phyloP scores from a whole-genome alignment of 768 basidiomycete genomes.

The Rhodotorula paludigena region DNA sequence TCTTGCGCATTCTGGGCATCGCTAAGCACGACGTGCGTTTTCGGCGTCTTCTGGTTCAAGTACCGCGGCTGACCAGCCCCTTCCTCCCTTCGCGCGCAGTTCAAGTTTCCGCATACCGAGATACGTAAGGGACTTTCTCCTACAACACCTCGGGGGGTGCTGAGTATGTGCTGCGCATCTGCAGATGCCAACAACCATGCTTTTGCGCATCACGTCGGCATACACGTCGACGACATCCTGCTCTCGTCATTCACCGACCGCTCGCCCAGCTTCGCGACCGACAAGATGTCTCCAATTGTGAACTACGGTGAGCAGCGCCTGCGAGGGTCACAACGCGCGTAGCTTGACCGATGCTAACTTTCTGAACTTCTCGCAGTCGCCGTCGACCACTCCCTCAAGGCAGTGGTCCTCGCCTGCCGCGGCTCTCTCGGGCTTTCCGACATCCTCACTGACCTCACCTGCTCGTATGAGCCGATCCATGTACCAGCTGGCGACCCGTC shows the following conservation, averaged over 20 bases:
- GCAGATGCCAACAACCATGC: conserved; percentile 40
- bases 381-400: conserved; percentile 46
- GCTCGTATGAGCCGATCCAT: conserved; percentile 45
- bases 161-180: too few species aligned
- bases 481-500: conserved; percentile 44
- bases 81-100: conserved; percentile 16
- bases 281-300: conserved; percentile 29
- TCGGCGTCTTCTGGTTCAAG: background rate
- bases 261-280: conserved; percentile 35
- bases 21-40: conserved; percentile 43
- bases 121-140: conserved; percentile 36
- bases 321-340: too few species aligned
- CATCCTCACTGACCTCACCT: conserved; percentile 49
- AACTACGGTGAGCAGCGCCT: conserved; percentile 23
- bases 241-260: conserved; percentile 48
- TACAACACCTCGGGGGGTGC: background rate
- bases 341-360: background rate
- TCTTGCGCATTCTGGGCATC: conserved; percentile 45
- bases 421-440: conserved; percentile 48
- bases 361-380: conserved; percentile 39
- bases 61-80: background rate
- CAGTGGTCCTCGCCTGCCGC: conserved; percentile 46
- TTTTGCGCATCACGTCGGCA: conserved; percentile 48
- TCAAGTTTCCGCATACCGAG: conserved; percentile 46
- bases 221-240: conserved; percentile 47